Conservation (phyloP, 192 early-diverging fungal species). For the Spizellomyces punctatus region DNA sequence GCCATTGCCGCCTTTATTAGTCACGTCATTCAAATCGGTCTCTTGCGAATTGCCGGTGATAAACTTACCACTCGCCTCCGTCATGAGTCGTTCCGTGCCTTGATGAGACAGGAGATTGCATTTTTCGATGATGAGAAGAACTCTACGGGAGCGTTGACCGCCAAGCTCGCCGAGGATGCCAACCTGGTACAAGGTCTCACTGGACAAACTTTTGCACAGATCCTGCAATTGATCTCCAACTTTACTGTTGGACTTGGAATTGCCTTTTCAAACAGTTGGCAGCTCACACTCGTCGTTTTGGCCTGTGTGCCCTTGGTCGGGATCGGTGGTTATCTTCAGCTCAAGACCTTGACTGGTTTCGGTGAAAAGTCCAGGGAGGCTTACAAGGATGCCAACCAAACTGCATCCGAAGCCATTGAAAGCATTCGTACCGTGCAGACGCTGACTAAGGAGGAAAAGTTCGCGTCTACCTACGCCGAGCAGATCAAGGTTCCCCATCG, state of each 20-base stretch:
- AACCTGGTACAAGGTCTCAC: slow-evolving; percentile 59
- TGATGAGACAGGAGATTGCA: slow-evolving; percentile 57
- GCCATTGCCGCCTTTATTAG: slow-evolving; percentile 60
- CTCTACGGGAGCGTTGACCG: slow-evolving; percentile 75
- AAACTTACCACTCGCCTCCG: slow-evolving; percentile 46
- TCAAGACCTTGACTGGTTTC: slow-evolving; percentile 60
- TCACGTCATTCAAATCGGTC: slow-evolving; percentile 50
- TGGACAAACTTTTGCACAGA: slow-evolving; percentile 54
- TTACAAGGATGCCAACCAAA: slow-evolving; percentile 67
- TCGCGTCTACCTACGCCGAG: slow-evolving; percentile 64
- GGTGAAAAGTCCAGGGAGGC: slow-evolving; percentile 63
- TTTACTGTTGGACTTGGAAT: slow-evolving; percentile 51
- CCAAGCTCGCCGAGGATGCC: slow-evolving; percentile 82
- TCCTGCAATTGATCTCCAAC: slow-evolving; percentile 41
- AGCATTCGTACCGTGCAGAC: slow-evolving; percentile 84
- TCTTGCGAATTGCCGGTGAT: slow-evolving; percentile 42
- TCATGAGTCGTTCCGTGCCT: slow-evolving; percentile 37
- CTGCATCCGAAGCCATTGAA: slow-evolving; percentile 82
- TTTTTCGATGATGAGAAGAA: slow-evolving; percentile 65
- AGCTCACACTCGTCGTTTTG: slow-evolving; percentile 75
- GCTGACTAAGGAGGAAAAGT: slow-evolving; percentile 67
- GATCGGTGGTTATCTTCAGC: slow-evolving; percentile 66
- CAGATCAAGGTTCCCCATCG: slow-evolving; percentile 71
- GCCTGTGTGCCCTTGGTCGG: slow-evolving; percentile 69
- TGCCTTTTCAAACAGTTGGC: slow-evolving; percentile 78